Evolutionary conservation across 106 monocot genomes (phyloP).

Genomic region (Narthecium ossifragum): DNA sequence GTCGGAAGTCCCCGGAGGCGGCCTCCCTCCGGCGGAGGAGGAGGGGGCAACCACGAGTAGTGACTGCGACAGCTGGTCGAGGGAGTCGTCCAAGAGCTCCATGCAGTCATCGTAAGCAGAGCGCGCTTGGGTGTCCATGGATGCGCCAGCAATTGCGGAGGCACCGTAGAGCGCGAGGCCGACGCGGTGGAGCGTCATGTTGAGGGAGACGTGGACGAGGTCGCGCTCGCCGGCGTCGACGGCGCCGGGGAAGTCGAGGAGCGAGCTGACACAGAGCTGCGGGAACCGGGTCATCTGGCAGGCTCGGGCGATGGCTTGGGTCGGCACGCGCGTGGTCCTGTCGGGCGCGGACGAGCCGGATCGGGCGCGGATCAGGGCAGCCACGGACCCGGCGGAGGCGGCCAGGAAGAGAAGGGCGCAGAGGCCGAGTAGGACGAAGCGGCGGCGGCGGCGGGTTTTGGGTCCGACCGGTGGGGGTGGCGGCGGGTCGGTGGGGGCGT

Average conservation of each 20-base stretch:
- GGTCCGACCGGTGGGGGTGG: neutral
- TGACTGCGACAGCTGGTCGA: constrained; percentile 50
- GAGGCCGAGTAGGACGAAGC: constrained; percentile 10
- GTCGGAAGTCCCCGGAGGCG: constrained; percentile 2
- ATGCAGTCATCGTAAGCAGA: constrained; percentile 84
- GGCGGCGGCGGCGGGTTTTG: neutral
- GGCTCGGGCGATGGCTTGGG: constrained; percentile 34
- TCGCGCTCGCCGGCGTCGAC: constrained; percentile 32
- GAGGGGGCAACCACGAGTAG: constrained; percentile 30
- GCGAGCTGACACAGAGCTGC: constrained; percentile 36
- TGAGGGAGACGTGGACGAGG: constrained; percentile 72
- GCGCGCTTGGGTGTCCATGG: constrained; percentile 36
- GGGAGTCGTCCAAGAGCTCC: constrained; percentile 73
- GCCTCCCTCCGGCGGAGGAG: too few species aligned
- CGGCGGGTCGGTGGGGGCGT: neutral
- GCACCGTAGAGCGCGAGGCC: constrained; percentile 47
- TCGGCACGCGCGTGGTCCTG: constrained; percentile 4
- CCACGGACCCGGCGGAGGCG: constrained; percentile 11
- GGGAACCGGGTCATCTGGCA: constrained; percentile 53
- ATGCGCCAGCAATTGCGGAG: constrained; percentile 31
- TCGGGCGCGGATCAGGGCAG: constrained; percentile 6
- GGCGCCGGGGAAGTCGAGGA: constrained; percentile 53
- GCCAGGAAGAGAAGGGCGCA: constrained; percentile 19
- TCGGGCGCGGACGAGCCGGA: neutral
- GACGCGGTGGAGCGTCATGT: constrained; percentile 69